Evolutionary conservation across 257 asterid species (phyloP), one percentile per base, ranked within the genome.

Genomic region (Jacaranda mimosifolia): DNA sequence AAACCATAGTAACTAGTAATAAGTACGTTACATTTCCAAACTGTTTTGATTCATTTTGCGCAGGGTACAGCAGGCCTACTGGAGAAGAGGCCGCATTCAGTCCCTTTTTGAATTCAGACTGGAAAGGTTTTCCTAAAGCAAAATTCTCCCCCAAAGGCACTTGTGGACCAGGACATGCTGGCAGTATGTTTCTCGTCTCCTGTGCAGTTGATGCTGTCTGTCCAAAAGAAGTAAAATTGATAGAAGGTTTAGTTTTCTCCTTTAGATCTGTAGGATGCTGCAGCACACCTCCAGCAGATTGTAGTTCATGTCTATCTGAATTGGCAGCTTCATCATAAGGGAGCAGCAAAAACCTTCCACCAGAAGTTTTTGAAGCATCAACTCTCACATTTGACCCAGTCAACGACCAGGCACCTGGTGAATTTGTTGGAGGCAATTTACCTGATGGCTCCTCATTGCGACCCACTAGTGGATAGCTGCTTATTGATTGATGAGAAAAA

Each of bases 1-100:
- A 77, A 55, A 19, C 32, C 26, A 63, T 70, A 72, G 79, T 26
- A 75, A 71, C 40, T 40, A 64, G 83, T 38, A 70, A 68, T 26
- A 43, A 80, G 79, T 17, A 67, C 73, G 71, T 82, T 91, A 93
- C 99, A 77, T 86, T 92, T 83, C 85, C 92, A 81, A 90, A 85
- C 76, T 93, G 94, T 69, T 89, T 89, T 60, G 91, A 77, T 53
- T 81, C 84, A 75, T 73, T 90, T 77, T 84, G 90, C 64, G 82
- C 83, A 65, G 87, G 81, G 78, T 71, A 79, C 39, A 83, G 79
- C 73, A 65, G 77, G 45, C 82, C 79, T 42, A 77, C 45, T 38
- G 82, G 65, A 38, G 86, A 79, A 43, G 79, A 65, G 78, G 86
- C 45, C 53, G 84, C 71, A 62, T 35, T 65, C 43, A 77, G 38